Evolutionary conservation across 225 moss, liverwort and hornwort species (phyloP), one percentile per base, ranked within the genome.

Genomic region (Bryum argenteum): DNA sequence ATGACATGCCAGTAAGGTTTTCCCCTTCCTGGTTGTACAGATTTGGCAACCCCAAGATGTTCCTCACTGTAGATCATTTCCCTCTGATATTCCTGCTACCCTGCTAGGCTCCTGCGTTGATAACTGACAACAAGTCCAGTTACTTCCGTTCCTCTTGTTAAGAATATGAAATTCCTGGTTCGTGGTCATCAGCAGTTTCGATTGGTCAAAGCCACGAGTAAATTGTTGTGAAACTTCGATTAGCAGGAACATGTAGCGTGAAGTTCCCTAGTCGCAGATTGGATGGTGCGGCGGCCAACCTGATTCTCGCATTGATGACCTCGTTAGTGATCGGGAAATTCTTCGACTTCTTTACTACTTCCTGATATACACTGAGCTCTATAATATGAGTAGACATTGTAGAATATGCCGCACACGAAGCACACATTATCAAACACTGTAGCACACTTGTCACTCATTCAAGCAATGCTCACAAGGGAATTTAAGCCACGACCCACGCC

Each of bases 1-100:
- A 81, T 69, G 78, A 81, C 81, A 72, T 76, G 69, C 75, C 81
- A 76, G 78, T 84, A 72, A 22, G 81, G 72, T 60, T 78, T 72
- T 19, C 72, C 60, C 26, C 68, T 72, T 38, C 65, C 78, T 40
- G 74, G 42, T 55, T 68, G n/a, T 65, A 72, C 75, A 69, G 41
- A 73, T 64, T 65, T 81, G 78, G 60, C 81, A 66, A 73, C 71
- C 45, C 72, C 59, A 23, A 71, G 65, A 75, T 64, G 54, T 42
- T 72, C 65, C 61, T 47, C 17, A 65, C 65, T 66, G 67, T 65
- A 33, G 75, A 77, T 45, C 48, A 52, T 22, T 54, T 71, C 8
- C 63, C 55, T 44, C 72, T 69, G 44, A 18, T 18, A 8, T 47
- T 38, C 45, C 53, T 58, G 45, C 64, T 43, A 22, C n/a, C 47